Base-by-base conservation (phyloP, 2,329 filamentous ascomycete species). In the Emmonsiellopsis sp. region DNA sequence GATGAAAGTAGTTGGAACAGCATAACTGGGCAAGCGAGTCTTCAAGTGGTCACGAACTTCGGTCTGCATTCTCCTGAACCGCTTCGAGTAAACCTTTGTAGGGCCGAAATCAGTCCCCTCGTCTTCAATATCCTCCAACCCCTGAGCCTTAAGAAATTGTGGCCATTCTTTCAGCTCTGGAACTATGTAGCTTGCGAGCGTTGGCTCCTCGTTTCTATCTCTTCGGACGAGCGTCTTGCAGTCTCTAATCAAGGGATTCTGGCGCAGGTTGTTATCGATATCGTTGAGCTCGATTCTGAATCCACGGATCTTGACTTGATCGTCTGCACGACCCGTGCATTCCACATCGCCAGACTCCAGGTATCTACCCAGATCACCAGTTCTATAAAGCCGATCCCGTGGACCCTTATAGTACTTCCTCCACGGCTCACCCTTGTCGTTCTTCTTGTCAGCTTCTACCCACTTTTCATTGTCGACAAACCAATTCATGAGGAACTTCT, bases 261-360 rank as follows among this genome's bases (percentile, higher is more conserved):
- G 79, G 52, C 83, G 86, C 46, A 96, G 74, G 67, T 95, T 85
- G 42, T 78, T 86, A 68, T 97, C 91, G 60, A 97, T 96, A 60
- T 97, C 93, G 58, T 86, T 86, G 45, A 97, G 83, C 72, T 98
- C 93, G 60, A 98, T 95, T 56, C 92, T 81, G 77, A 96, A 97
- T 1, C 92, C 92, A 56, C 93, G 86, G 59, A 97, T 92, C 76
- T 97, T 98, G 74, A 96, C 88, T 67, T 97, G 92, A 60, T 86
- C 81, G 64, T 97, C 92, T 27, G 83, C 84, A 55, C 93, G 80
- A 21, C 92, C 92, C 8, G 86, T 85, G 64, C 84, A 87, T 63
- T 87, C 86, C 9, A 89, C 85, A 58, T 85, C 84, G 37, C 87
- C 88, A 44, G 82, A 77, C 2, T 78, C 75, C 50, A 82, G 81